These are phyloP conservation scores for Spathaspora arborariae DNA, from an alignment of 805 yeast genomes.

Conservation along the genomic window DNA sequence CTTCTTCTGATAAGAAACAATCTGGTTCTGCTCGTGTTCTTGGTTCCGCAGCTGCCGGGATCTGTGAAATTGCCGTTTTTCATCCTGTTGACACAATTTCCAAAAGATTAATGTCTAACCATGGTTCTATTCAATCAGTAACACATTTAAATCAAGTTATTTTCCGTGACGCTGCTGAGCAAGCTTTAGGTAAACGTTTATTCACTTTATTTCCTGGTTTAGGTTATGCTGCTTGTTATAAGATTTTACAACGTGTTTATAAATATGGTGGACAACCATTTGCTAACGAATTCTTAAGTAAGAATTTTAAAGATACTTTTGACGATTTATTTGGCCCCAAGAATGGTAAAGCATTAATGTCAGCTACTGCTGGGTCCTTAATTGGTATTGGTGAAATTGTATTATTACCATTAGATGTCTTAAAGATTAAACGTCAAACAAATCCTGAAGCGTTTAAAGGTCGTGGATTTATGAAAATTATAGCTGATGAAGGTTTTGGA, in stretches of 20 bases:
- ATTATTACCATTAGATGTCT: constrained; percentile 89
- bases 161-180: constrained; percentile 75
- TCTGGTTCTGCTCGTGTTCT: constrained; percentile 85
- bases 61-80: constrained; percentile 92
- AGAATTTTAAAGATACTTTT: constrained; percentile 65
- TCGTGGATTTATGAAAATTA: constrained; percentile 85
- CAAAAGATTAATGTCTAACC: constrained; percentile 88
- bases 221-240: constrained; percentile 97
- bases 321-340: constrained; percentile 83
- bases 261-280: constrained; percentile 99
- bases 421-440: constrained; percentile 98
- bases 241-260: constrained; percentile 94
- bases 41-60: constrained; percentile 98
- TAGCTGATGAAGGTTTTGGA: constrained; percentile 88
- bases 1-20: constrained; percentile 68
- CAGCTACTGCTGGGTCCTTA: constrained; percentile 96
- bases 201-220: constrained; percentile 93
- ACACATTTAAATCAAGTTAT: constrained; percentile 79
- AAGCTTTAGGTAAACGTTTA: constrained; percentile 66
- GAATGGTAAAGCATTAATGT: constrained; percentile 94
- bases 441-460: constrained; percentile 99
- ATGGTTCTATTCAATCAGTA: constrained; percentile 58
- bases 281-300: constrained; percentile 86
- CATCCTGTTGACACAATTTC: constrained; percentile 99
- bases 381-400: constrained; percentile 98